Evolutionary conservation across 2,329 filamentous ascomycete genomes (phyloP).

Genomic region (Fusarium sublunatum): DNA sequence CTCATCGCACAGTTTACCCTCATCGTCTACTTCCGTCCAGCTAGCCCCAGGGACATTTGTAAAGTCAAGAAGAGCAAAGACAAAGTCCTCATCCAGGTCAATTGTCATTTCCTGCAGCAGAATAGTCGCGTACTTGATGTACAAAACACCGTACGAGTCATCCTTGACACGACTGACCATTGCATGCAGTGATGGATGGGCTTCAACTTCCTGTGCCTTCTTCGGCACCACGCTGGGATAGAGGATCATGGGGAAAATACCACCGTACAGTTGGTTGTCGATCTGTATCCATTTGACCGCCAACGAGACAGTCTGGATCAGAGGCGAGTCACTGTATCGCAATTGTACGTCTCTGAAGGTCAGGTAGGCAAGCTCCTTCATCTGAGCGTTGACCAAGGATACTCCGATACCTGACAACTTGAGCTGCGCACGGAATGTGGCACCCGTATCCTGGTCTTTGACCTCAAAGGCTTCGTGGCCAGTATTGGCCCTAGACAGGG

Average conservation of each 20-base stretch:
- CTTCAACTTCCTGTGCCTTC: conserved; percentile 94
- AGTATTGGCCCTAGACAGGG: conserved; percentile 59
- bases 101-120: conserved; percentile 97
- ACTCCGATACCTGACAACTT: conserved; percentile 91
- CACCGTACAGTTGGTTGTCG: conserved; percentile 97
- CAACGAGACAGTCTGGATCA: conserved; percentile 91
- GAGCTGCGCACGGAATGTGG: conserved; percentile 89
- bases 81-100: conserved; percentile 97
- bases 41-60: conserved; percentile 90
- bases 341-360: conserved; percentile 92
- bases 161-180: conserved; percentile 97
- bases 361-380: conserved; percentile 92
- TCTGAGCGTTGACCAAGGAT: conserved; percentile 90
- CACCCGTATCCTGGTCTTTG: conserved; percentile 87
- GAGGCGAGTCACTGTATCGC: conserved; percentile 89
- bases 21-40: conserved; percentile 75
- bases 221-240: conserved; percentile 98
- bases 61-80: conserved; percentile 95
- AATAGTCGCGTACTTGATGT: conserved; percentile 97
- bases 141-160: conserved; percentile 95
- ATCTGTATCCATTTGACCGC: conserved; percentile 99
- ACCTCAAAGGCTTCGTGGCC: conserved; percentile 81
- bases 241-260: conserved; percentile 95
- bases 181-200: conserved; percentile 92
- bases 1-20: conserved; percentile 90